phyloP scores from a whole-genome alignment of 1,139 yeast genomes.

The Debaryomyces robertsiae region DNA sequence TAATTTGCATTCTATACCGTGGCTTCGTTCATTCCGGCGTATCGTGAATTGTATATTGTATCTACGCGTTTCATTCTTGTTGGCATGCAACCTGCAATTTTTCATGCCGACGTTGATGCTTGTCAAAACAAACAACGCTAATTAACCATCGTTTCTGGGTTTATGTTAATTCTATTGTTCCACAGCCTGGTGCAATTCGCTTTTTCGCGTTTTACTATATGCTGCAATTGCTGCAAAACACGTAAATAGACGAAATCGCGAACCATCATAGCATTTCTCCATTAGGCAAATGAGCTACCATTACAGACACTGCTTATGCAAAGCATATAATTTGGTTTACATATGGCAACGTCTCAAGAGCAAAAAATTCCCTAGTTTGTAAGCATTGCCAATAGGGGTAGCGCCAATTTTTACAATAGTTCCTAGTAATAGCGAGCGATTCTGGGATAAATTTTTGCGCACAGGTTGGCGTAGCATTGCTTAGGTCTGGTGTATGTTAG shows the following conservation, averaged over 20 bases:
- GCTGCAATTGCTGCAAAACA: slow-evolving; percentile 5
- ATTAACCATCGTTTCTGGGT: too few relatives aligned
- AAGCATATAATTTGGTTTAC: slow-evolving; percentile 1
- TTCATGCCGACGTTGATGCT: too few relatives aligned
- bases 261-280: slow-evolving; percentile 1
- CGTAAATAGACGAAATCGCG: slow-evolving; percentile 8
- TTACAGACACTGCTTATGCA: slow-evolving; percentile 1
- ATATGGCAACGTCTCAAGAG: not conserved
- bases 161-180: too few relatives aligned
- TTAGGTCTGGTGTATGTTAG: too few relatives aligned
- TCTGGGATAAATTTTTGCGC: too few relatives aligned
- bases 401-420: too few relatives aligned
- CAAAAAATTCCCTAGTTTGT: not conserved
- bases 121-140: too few relatives aligned
- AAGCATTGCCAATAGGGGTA: too few relatives aligned
- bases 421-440: too few relatives aligned
- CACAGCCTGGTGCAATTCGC: slow-evolving; percentile 3
- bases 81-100: not conserved
- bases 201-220: slow-evolving; percentile 6
- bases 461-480: too few relatives aligned
- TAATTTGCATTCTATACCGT: slow-evolving; percentile 2
- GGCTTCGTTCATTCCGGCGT: not conserved
- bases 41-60: not conserved
- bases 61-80: not conserved
- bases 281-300: slow-evolving; percentile 7